These are phyloP conservation scores for Graphilbum fragrans DNA, from an alignment of 2,329 filamentous ascomycete genomes.

Conservation along the genomic window DNA sequence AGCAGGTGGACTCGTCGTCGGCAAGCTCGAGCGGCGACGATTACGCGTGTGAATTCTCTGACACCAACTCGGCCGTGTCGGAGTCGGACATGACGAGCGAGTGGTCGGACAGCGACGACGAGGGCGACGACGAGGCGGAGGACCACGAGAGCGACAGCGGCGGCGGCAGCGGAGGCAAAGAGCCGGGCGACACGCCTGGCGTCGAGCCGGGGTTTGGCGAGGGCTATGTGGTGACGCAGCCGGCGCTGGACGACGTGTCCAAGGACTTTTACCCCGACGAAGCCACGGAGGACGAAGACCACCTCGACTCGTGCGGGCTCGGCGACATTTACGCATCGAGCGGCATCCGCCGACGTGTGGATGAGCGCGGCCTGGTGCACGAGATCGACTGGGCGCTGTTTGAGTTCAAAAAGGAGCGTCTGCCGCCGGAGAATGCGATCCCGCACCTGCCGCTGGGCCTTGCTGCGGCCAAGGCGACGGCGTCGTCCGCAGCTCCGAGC, in stretches of 20 bases:
- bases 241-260: conserved; percentile 76
- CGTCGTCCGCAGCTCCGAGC: too few relatives aligned
- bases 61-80: conserved; percentile 41
- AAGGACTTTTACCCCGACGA: conserved; percentile 70
- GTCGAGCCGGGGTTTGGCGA: conserved; percentile 64
- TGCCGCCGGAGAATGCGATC: conserved; percentile 62
- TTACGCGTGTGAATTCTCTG: conserved; percentile 49
- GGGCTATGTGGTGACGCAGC: conserved; percentile 76
- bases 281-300: conserved; percentile 64
- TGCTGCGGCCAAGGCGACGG: conserved; percentile 3
- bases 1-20: conserved; percentile 23
- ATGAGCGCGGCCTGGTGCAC: conserved; percentile 61
- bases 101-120: conserved; percentile 29
- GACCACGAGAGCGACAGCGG: neutral
- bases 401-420: conserved; percentile 58
- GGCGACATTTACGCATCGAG: conserved; percentile 84
- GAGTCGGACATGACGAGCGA: conserved; percentile 41
- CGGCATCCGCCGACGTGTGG: conserved; percentile 65
- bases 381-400: conserved; percentile 96
- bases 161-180: conserved; percentile 17
- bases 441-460: conserved; percentile 21
- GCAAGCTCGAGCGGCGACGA: conserved; percentile 35
- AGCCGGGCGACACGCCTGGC: conserved; percentile 67
- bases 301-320: conserved; percentile 68
- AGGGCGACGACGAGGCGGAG: conserved; percentile 33